Base-by-base conservation (phyloP, 441 rosid species). In the Populus hybrid region DNA sequence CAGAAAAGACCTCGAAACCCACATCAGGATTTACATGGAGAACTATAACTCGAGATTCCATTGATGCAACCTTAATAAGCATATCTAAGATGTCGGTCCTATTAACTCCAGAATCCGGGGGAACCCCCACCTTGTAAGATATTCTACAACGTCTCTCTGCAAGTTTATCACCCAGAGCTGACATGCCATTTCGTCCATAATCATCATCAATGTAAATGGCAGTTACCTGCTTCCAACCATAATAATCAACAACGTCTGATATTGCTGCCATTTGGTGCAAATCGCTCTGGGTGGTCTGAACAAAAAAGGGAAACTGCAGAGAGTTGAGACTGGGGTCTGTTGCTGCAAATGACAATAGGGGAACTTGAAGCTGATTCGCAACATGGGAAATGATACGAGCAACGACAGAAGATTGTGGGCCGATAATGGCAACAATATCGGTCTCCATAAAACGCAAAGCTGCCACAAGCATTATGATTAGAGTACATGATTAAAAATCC, bases 201-300 rank as follows among this genome's bases (percentile, higher is more conserved):
- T 95, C 97, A 82, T 95, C 93, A 74, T 95, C 99, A 12, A 91
- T 78, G 75, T 82, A 95, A 75, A 95, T 90, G 76, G 94, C 92
- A 73, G 88, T 89, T 10, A 91, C 94, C 80, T 87, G 92, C 82
- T 88, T 93, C 99, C 99, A 95, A 16, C 86, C 89, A 73, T 88
- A 95, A 50, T 78, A 36, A 42, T 86, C 86, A 35, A 95, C 88
- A 70, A 89, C 84, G 64, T 94, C 93, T 57, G 97, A 93, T 75
- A 92, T 85, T 32, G 97, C 97, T 61, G 89, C 83, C 98, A 95
- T 93, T 75, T 95, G 97, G 81, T 87, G 87, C 35, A 81, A 61
- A 84, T 95, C 99, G 79, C 90, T 93, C 74, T 81, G 98, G 32
- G 88, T 86, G 4, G 97, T 89, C 85, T 96, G 86, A 12, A 95